phyloP scores from a whole-genome alignment of 257 asterid genomes.

The Voacanga thouarsii region DNA sequence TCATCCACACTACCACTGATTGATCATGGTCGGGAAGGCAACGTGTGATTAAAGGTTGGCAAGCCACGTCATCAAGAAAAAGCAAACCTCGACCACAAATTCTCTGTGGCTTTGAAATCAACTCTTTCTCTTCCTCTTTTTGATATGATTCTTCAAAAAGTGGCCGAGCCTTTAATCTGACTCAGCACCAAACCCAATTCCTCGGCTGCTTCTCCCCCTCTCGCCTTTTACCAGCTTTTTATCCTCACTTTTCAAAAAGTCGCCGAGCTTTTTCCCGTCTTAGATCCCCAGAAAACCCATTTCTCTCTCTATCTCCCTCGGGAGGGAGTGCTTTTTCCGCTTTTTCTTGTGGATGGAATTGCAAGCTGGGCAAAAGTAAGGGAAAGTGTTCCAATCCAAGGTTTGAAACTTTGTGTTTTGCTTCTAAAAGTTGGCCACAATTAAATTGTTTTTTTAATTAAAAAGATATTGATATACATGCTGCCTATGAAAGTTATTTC shows the following conservation, averaged over 20 bases:
- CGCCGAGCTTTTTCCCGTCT: conserved; percentile 25
- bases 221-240: background rate
- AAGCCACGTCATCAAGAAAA: conserved; percentile 53
- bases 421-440: background rate
- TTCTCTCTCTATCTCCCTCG: conserved; percentile 3
- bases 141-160: conserved; percentile 40
- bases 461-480: too few species aligned
- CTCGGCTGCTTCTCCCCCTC: conserved; percentile 5
- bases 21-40: conserved; percentile 15
- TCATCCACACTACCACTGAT: background rate
- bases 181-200: conserved; percentile 38
- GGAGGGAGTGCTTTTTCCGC: background rate
- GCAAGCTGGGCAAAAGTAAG: background rate
- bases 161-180: conserved; percentile 47
- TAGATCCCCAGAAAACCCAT: background rate
- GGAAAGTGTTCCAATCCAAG: background rate
- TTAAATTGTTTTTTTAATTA: too few species aligned
- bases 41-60: conserved; percentile 34
- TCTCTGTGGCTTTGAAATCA: conserved; percentile 65
- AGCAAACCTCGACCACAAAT: conserved; percentile 60
- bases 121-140: conserved; percentile 36
- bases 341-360: conserved; percentile 37
- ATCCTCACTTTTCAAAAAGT: conserved; percentile 36
- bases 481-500: too few species aligned
- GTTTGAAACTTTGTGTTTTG: conserved; percentile 5